Conservation (phyloP, 306 rosid species). For the Hylodesmum podocarpum region DNA sequence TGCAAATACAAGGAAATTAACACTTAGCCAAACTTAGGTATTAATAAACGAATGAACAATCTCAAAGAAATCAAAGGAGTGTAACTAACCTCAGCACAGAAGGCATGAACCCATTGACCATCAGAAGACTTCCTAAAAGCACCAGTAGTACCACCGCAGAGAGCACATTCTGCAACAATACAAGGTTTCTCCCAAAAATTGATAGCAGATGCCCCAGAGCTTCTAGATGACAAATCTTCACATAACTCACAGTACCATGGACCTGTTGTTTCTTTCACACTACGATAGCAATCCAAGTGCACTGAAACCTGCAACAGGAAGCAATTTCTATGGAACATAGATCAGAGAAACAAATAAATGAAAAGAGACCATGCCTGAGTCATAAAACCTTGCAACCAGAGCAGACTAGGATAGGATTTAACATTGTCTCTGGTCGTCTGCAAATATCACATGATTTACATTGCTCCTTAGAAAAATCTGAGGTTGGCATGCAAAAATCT, state of each 20-base stretch:
- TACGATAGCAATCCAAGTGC: slow-evolving; percentile 90
- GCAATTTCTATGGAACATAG: slow-evolving; percentile 12
- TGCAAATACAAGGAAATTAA: slow-evolving; percentile 5
- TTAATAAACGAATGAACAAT: background rate
- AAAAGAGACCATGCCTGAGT: background rate
- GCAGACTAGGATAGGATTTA: slow-evolving; percentile 85
- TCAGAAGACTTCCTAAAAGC: slow-evolving; percentile 89
- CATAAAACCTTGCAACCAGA: slow-evolving; percentile 85
- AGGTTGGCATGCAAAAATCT: slow-evolving; percentile 43
- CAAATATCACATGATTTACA: slow-evolving; percentile 86
- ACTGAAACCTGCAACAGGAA: slow-evolving; percentile 73
- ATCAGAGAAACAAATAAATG: slow-evolving; percentile 6
- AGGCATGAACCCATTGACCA: slow-evolving; percentile 99
- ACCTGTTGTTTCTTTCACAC: slow-evolving; percentile 75
- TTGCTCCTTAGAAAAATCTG: slow-evolving; percentile 79
- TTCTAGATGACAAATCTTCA: slow-evolving; percentile 63
- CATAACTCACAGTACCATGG: slow-evolving; percentile 98
- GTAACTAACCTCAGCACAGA: slow-evolving; percentile 85
- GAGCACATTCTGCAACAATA: slow-evolving; percentile 78
- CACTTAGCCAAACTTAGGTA: background rate
- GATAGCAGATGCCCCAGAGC: slow-evolving; percentile 54
- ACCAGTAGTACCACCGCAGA: slow-evolving; percentile 90
- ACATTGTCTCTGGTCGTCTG: slow-evolving; percentile 74
- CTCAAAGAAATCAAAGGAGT: background rate
- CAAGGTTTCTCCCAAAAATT: slow-evolving; percentile 85